Conservation (phyloP, 1,284 basidiomycete species). For the Stygiomarasmius scandens region DNA sequence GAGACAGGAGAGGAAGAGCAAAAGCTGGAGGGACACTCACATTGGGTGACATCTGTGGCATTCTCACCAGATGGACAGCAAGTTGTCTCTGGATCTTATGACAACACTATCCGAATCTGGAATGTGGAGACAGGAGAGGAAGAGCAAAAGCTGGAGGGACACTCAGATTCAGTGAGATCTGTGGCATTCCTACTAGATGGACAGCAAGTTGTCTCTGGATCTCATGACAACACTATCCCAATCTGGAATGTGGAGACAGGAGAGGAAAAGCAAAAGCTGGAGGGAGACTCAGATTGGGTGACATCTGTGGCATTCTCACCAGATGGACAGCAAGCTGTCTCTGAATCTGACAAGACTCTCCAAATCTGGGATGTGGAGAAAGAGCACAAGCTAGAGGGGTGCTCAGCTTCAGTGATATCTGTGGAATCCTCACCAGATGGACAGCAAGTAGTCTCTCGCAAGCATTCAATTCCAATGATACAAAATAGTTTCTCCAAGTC, state of each 20-base stretch:
- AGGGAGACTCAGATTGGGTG: no score
- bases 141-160: not conserved
- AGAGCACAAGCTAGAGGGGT: not conserved
- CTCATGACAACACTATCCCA: not conserved
- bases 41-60: not conserved
- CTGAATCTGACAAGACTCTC: slow-evolving; percentile 13
- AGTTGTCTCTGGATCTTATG: slow-evolving; percentile 6
- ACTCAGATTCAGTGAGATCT: no score
- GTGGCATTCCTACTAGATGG: no score
- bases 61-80: slow-evolving; percentile 7
- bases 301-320: not conserved
- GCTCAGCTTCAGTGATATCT: not conserved
- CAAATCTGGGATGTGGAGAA: slow-evolving; percentile 18
- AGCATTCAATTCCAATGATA: no score
- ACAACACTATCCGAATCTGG: not conserved
- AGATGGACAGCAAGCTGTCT: not conserved
- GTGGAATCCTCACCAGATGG: not conserved
- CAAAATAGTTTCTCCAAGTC: no score
- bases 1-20: slow-evolving; percentile 5
- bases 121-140: slow-evolving; percentile 3
- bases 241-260: not conserved
- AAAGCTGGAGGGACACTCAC: not conserved
- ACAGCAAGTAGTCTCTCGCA: not conserved
- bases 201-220: not conserved
- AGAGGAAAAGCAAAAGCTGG: not conserved